phyloP scores from a whole-genome alignment of 257 asterid species.

The Mentha longifolia region DNA sequence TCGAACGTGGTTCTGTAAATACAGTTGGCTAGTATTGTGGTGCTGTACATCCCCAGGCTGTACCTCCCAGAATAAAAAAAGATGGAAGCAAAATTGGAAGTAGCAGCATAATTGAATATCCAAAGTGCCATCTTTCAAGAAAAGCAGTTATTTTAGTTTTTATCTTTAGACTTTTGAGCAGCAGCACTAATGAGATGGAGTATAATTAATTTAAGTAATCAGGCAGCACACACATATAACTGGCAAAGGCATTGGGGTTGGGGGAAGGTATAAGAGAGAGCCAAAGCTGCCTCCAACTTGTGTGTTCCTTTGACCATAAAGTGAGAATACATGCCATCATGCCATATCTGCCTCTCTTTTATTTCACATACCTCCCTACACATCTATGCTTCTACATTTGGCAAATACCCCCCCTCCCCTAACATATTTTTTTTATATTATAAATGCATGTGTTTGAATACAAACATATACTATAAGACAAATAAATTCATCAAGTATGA shows the following conservation, averaged over 20 bases:
- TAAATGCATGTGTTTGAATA: not conserved
- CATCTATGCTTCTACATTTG: not conserved
- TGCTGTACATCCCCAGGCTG: not conserved
- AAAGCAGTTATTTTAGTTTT: slow-evolving; percentile 32
- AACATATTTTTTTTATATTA: not conserved
- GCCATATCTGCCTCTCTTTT: not conserved
- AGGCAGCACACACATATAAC: slow-evolving; percentile 14
- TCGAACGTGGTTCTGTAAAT: not conserved
- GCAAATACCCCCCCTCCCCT: not conserved
- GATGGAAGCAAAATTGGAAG: not conserved
- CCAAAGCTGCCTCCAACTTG: slow-evolving; percentile 50
- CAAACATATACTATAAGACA: not conserved
- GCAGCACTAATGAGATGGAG: not conserved
- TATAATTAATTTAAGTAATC: not conserved
- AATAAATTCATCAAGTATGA: not conserved
- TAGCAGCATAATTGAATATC: slow-evolving; percentile 33
- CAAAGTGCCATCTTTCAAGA: slow-evolving; percentile 28
- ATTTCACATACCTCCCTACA: not conserved
- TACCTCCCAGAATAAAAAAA: not conserved
- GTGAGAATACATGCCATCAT: slow-evolving; percentile 11
- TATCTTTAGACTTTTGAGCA: slow-evolving; percentile 24
- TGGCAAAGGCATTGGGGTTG: slow-evolving; percentile 29
- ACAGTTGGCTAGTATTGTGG: not conserved
- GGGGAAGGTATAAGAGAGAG: not conserved
- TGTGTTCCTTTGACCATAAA: slow-evolving; percentile 35